phyloP scores from a whole-genome alignment of 2,329 filamentous ascomycete genomes.

The Camillea tinctor region DNA sequence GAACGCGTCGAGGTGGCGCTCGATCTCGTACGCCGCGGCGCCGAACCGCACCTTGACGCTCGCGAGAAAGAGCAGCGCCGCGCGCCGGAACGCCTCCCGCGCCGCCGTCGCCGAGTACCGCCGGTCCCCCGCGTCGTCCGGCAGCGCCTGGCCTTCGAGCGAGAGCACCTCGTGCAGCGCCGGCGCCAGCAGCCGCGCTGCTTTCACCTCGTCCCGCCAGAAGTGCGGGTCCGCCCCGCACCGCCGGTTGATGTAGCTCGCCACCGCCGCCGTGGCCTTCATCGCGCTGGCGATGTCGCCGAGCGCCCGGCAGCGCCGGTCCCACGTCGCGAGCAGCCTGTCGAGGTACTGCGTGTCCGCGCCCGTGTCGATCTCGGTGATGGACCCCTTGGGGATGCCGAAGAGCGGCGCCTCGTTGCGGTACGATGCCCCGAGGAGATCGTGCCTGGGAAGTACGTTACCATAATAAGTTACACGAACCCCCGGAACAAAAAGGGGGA shows the following conservation, averaged over 20 bases:
- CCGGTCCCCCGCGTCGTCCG: conserved; percentile 12
- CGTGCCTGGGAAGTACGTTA: too few species aligned
- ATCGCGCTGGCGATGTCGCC: conserved; percentile 26
- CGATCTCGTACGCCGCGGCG: conserved; percentile 20
- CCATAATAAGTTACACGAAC: too few species aligned
- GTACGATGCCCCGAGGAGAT: conserved; percentile 27
- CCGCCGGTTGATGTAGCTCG: conserved; percentile 26
- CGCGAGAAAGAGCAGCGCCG: conserved; percentile 27
- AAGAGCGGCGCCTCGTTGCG: conserved; percentile 24
- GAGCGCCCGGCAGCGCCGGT: conserved; percentile 19
- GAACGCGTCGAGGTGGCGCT: conserved; percentile 26
- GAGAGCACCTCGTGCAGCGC: conserved; percentile 26
- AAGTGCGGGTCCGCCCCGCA: conserved; percentile 11
- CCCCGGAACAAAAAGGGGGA: too few species aligned
- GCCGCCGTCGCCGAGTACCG: conserved; percentile 23
- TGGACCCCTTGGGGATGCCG: conserved; percentile 16
- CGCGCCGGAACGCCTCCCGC: conserved; percentile 27
- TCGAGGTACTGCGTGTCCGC: conserved; percentile 21
- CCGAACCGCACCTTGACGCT: conserved; percentile 24
- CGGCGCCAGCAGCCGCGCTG: conserved; percentile 24
- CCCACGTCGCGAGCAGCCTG: conserved; percentile 21
- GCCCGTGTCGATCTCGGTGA: conserved; percentile 19
- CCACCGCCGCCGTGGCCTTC: conserved; percentile 24
- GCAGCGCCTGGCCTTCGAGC: conserved; percentile 25
- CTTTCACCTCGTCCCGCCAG: conserved; percentile 26